phyloP scores from a whole-genome alignment of 2,329 filamentous ascomycete genomes.

The Cylindrodendrum hubeiense region DNA sequence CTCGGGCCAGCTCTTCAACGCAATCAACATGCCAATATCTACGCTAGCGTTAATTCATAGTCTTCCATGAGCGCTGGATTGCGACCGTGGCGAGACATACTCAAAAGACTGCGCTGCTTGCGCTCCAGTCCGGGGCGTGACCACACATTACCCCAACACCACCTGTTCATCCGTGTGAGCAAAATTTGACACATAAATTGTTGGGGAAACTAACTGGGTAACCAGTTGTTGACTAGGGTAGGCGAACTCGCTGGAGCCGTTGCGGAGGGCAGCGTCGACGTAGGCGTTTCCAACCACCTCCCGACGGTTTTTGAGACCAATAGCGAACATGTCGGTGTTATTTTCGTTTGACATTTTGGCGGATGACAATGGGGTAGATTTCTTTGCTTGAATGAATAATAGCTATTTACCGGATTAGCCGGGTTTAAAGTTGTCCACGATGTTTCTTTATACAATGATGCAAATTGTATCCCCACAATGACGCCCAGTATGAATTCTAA shows the following conservation, averaged over 20 bases:
- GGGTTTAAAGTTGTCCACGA: too few relatives aligned
- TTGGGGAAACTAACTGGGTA: slow-evolving; percentile 57
- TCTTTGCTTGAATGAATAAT: neutral
- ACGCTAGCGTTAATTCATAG: neutral
- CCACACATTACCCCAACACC: slow-evolving; percentile 73
- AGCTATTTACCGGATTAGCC: neutral
- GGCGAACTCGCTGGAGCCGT: slow-evolving; percentile 65
- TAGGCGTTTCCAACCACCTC: slow-evolving; percentile 70
- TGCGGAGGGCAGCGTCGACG: slow-evolving; percentile 66
- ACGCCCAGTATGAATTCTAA: neutral
- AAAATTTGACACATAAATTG: neutral
- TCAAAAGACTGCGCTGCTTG: slow-evolving; percentile 63
- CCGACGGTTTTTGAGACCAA: slow-evolving; percentile 69
- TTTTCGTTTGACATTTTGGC: slow-evolving; percentile 18
- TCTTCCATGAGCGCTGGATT: neutral
- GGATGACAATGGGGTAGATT: neutral
- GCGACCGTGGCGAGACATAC: neutral
- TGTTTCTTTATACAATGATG: neutral
- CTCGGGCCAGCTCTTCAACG: slow-evolving; percentile 69
- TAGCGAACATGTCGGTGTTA: slow-evolving; percentile 62
- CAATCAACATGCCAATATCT: slow-evolving; percentile 73
- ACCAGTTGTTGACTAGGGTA: slow-evolving; percentile 71
- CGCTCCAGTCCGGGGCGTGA: slow-evolving; percentile 71
- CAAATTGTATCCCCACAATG: neutral
- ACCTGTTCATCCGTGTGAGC: neutral